Evolutionary conservation across 2,329 filamentous ascomycete species (phyloP).

Genomic region (Tolypocladium album): DNA sequence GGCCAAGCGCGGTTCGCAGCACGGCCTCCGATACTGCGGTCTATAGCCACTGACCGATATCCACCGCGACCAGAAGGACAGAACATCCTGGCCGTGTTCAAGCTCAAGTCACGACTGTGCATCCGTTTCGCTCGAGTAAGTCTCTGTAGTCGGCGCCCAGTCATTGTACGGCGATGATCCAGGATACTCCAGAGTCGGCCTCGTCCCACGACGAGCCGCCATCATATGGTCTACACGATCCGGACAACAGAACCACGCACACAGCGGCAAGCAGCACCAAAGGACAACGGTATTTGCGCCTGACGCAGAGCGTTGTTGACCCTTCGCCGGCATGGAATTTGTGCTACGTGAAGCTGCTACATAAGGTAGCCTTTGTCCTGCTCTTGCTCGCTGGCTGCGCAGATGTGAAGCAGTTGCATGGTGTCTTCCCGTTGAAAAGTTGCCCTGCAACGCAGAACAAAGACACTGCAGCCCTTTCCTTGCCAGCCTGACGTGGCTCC

Average conservation of each 20-base stretch:
- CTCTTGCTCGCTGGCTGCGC: background rate
- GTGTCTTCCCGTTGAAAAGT: background rate
- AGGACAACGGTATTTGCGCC: background rate
- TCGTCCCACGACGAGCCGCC: background rate
- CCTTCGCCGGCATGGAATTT: background rate
- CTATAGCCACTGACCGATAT: no score
- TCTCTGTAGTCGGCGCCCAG: background rate
- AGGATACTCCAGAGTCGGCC: background rate
- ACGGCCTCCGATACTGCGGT: no score
- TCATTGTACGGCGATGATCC: background rate
- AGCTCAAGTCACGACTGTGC: background rate
- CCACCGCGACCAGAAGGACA: no score
- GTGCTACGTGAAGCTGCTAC: background rate
- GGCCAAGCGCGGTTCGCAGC: no score
- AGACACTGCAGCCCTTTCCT: background rate
- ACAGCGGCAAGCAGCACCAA: background rate
- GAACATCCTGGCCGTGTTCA: background rate
- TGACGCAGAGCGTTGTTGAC: background rate
- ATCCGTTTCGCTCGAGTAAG: background rate
- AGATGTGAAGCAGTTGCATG: background rate
- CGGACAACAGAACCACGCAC: background rate
- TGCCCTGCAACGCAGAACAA: background rate
- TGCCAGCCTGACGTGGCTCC: conserved; percentile 6
- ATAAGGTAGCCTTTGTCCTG: background rate
- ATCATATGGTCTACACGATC: background rate